phyloP scores from a whole-genome alignment of 306 rosid genomes.

The Herpetospermum pedunculosum region DNA sequence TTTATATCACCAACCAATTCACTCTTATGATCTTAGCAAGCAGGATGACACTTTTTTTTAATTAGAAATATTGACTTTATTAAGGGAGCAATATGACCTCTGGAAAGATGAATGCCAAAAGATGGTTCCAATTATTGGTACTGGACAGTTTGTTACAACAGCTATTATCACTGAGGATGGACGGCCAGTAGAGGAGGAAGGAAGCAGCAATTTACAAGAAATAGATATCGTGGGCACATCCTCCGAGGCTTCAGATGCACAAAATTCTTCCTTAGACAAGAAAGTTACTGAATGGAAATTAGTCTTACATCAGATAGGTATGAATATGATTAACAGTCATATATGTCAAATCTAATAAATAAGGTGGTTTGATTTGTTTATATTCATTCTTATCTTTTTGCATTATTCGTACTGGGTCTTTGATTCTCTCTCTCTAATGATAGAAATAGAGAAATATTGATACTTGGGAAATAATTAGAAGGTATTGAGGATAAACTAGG shows the following conservation, averaged over 20 bases:
- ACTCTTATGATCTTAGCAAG: background rate
- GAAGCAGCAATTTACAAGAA: constrained; percentile 9
- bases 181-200: constrained; percentile 28
- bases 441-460: background rate
- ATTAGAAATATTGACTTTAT: background rate
- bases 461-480: background rate
- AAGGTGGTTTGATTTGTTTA: background rate
- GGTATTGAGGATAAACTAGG: background rate
- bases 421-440: background rate
- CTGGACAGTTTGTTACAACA: constrained; percentile 53
- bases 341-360: background rate
- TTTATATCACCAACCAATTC: background rate
- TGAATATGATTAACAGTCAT: constrained; percentile 6
- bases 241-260: background rate
- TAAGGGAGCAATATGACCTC: constrained; percentile 59
- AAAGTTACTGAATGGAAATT: constrained; percentile 70
- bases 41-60: background rate
- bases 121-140: constrained; percentile 64
- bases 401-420: background rate
- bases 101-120: constrained; percentile 84
- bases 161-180: constrained; percentile 50
- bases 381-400: background rate
- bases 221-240: background rate
- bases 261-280: constrained; percentile 33
- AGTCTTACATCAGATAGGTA: constrained; percentile 81